Conservation (phyloP, 306 rosid genomes). For the Delonix regia region DNA sequence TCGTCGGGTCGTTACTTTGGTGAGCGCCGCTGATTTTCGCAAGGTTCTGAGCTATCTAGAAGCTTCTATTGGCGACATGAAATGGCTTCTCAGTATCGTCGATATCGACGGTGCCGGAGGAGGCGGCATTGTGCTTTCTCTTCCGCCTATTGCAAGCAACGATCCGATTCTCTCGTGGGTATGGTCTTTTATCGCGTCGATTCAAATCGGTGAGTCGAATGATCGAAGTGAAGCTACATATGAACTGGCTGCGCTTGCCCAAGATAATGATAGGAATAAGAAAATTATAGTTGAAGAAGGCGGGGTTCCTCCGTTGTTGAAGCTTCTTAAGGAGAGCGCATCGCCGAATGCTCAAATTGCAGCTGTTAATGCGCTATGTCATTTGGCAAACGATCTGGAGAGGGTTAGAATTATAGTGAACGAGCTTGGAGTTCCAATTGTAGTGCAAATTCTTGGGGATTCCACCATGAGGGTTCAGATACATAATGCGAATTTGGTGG, state of each 20-base stretch:
- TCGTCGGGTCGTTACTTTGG: slow-evolving; percentile 67
- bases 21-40: slow-evolving; percentile 58
- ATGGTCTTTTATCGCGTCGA: slow-evolving; percentile 67
- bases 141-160: slow-evolving; percentile 76
- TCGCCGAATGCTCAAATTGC: slow-evolving; percentile 63
- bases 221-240: slow-evolving; percentile 62
- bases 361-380: slow-evolving; percentile 50
- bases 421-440: slow-evolving; percentile 56
- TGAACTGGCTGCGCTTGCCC: slow-evolving; percentile 59
- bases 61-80: slow-evolving; percentile 71
- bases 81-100: slow-evolving; percentile 60
- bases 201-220: slow-evolving; percentile 66
- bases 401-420: slow-evolving; percentile 35
- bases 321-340: slow-evolving; percentile 57
- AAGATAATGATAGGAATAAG: slow-evolving; percentile 68
- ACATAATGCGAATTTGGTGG: slow-evolving; percentile 52
- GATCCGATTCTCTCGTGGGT: slow-evolving; percentile 78
- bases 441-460: slow-evolving; percentile 61
- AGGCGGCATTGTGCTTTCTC: slow-evolving; percentile 47
- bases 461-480: slow-evolving; percentile 64
- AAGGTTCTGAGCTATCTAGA: slow-evolving; percentile 46
- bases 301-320: slow-evolving; percentile 64
- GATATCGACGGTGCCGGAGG: slow-evolving; percentile 43
- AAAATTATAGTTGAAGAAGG: slow-evolving; percentile 69
- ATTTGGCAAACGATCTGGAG: slow-evolving; percentile 30